Evolutionary conservation across 768 basidiomycete genomes (phyloP), one percentile per base, ranked within the genome.

Genomic region (Lepiota brunneoincarnata): DNA sequence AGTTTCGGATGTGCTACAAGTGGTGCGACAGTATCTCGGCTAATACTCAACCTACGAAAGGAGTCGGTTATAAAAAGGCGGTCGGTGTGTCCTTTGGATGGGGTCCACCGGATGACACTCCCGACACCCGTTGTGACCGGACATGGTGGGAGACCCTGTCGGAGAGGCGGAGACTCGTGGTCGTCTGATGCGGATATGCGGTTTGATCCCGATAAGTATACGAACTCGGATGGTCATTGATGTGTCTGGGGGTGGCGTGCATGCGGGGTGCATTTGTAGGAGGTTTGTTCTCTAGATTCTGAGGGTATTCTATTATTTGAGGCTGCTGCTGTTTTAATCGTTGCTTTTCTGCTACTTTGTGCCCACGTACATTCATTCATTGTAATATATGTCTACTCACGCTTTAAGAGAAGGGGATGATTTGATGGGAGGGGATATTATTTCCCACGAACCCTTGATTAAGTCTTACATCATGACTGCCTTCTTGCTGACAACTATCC

Each of bases 361-460:
- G 4, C 11, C 12, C 15, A 18, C 11, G 18, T 41, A 20, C 18
- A 18, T 18, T 7, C 12, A 41, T 2, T 26, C 45, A 47, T 17
- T 47, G 45, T 47, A 36, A 47, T 47, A 47, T 47, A 47, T 26
- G 15, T n/a, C n/a, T n/a, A n/a, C n/a, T n/a, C n/a, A n/a, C n/a
- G n/a, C n/a, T n/a, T 31, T 15, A 7, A 46, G 11, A 10, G 24
- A 26, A n/a, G 17, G 24, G 6, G 40, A 21, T 41, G 40, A n/a
- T n/a, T n/a, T n/a, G n/a, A n/a, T n/a, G 40, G 40, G 18, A 20
- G 21, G 15, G 1, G n/a, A 12, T 23, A 26, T 12, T 35, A 9
- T 44, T 44, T 52, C 51, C 51, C 51, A 52, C 51, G 51, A 41
- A 43, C 28, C 7, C 17, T 43, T 52, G 34, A 35, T 43, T 42